Conservation (phyloP, 768 basidiomycete genomes). For the Tephrocybe sp. region DNA sequence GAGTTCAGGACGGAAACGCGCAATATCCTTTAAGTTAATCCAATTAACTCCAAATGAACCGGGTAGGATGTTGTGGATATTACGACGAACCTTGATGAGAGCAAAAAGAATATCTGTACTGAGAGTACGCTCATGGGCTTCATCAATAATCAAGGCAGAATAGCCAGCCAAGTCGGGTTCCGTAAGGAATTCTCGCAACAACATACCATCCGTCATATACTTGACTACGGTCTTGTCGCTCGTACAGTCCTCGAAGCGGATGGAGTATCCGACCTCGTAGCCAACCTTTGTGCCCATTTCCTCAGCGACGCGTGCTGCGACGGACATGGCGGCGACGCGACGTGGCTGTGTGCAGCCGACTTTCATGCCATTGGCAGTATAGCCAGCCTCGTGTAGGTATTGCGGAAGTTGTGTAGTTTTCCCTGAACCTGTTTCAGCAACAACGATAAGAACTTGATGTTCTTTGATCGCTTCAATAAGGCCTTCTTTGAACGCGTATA, state of each 20-base stretch:
- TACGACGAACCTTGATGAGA: constrained; percentile 85
- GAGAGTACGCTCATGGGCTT: constrained; percentile 96
- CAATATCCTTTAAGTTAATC: constrained; percentile 73
- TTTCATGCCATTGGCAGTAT: constrained; percentile 82
- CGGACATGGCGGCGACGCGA: constrained; percentile 98
- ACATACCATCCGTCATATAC: constrained; percentile 99
- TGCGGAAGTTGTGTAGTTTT: constrained; percentile 99
- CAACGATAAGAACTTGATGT: constrained; percentile 94
- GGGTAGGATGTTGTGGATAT: constrained; percentile 18
- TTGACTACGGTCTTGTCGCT: constrained; percentile 98
- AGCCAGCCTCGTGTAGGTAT: constrained; percentile 97
- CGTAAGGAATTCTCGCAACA: constrained; percentile 93
- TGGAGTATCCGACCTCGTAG: constrained; percentile 99
- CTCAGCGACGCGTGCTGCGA: constrained; percentile 97
- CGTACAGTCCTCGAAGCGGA: constrained; percentile 99
- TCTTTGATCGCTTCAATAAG: constrained; percentile 86
- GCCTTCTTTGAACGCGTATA: constrained; percentile 84
- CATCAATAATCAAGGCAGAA: constrained; percentile 94
- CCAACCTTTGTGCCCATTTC: constrained; percentile 98
- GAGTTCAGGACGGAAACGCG: constrained; percentile 92
- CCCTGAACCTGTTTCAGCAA: constrained; percentile 97
- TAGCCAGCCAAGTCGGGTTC: constrained; percentile 97
- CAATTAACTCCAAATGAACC: constrained; percentile 31
- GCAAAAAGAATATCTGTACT: constrained; percentile 99
- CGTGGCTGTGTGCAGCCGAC: constrained; percentile 97